A percentile compares a stretch with the other conserved stretches of the same genome.
These are phyloP conservation scores for Lepidium aucheri DNA, from an alignment of 345 rosid genomes.

Conservation along the genomic window DNA sequence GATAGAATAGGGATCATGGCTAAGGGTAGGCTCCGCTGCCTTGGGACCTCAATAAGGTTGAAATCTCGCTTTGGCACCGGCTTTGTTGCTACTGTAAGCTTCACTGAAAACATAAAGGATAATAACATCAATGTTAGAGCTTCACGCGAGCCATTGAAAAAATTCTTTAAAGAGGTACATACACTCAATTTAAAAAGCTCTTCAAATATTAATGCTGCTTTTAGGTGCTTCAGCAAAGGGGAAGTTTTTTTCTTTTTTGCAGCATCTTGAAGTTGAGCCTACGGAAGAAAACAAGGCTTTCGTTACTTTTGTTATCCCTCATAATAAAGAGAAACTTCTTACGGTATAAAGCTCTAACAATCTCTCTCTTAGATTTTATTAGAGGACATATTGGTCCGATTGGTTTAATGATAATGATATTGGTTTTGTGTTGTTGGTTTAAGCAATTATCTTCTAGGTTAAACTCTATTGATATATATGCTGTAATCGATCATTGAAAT, in stretches of 20 bases:
- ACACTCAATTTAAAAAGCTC: background rate
- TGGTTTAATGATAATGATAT: too few species aligned
- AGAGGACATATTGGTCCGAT: too few species aligned
- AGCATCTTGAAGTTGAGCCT: slow-evolving; percentile 61
- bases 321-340: slow-evolving; percentile 54
- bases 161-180: slow-evolving; percentile 57
- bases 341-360: slow-evolving; percentile 29
- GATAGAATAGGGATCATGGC: slow-evolving; percentile 94
- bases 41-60: slow-evolving; percentile 80
- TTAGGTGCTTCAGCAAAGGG: background rate
- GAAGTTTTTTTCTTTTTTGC: slow-evolving; percentile 9
- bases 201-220: background rate
- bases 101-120: slow-evolving; percentile 32
- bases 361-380: background rate
- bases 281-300: slow-evolving; percentile 63
- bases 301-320: slow-evolving; percentile 84
- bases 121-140: background rate
- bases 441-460: too few species aligned
- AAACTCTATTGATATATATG: too few species aligned
- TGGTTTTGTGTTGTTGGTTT: too few species aligned
- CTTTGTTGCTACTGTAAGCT: slow-evolving; percentile 66
- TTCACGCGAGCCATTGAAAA: slow-evolving; percentile 41
- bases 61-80: slow-evolving; percentile 92
- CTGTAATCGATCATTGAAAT: too few species aligned
- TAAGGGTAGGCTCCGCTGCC: slow-evolving; percentile 81